These are phyloP conservation scores for Backusella luteola DNA, from an alignment of 192 early-diverging fungal species.

Conservation along the genomic window DNA sequence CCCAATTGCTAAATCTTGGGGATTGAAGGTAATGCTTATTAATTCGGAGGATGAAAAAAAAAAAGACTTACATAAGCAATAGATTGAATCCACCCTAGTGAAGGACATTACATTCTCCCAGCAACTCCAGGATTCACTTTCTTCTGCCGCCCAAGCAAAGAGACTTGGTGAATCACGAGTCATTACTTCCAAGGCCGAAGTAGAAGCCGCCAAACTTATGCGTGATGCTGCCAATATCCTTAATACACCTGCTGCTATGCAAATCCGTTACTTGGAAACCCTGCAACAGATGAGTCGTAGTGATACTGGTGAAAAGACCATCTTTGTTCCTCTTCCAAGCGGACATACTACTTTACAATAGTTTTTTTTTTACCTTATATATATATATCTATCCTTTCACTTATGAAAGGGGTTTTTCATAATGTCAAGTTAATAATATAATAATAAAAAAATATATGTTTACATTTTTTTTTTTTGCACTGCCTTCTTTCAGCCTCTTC, in stretches of 20 bases:
- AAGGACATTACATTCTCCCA: slow-evolving; percentile 80
- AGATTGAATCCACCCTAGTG: slow-evolving; percentile 77
- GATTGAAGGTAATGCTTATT: slow-evolving; percentile 58
- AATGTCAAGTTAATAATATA: not conserved
- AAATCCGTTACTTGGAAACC: slow-evolving; percentile 91
- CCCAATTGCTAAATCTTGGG: slow-evolving; percentile 72
- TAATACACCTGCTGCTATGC: slow-evolving; percentile 63
- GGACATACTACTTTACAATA: not conserved
- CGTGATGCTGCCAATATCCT: slow-evolving; percentile 91
- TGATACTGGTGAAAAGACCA: slow-evolving; percentile 65
- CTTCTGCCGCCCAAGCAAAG: slow-evolving; percentile 85
- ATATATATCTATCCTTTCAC: not conserved
- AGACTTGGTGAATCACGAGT: slow-evolving; percentile 86
- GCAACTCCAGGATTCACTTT: slow-evolving; percentile 79
- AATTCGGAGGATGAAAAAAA: not conserved
- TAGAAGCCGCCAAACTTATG: slow-evolving; percentile 78
- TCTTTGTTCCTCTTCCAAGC: slow-evolving; percentile 61
- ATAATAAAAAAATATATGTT: not conserved
- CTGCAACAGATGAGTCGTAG: slow-evolving; percentile 72
- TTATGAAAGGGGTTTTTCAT: not conserved
- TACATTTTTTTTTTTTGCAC: not conserved
- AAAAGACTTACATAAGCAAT: not conserved
- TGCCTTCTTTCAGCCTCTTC: not conserved
- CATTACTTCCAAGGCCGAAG: slow-evolving; percentile 85
- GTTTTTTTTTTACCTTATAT: not conserved